phyloP scores from a whole-genome alignment of 2,329 filamentous ascomycete species.

The Fusarium torreyae region DNA sequence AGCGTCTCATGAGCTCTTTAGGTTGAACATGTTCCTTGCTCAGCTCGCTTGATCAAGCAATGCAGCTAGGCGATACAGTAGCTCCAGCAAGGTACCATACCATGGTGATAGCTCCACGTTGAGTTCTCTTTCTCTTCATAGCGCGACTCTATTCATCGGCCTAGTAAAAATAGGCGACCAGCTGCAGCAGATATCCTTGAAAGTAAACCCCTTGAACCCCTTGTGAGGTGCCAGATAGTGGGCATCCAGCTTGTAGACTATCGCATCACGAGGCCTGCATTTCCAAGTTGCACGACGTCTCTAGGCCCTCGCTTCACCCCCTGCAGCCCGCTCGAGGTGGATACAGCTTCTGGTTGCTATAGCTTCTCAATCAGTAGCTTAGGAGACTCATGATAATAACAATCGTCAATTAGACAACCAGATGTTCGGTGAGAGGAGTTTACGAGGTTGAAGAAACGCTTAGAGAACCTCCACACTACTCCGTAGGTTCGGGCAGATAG shows the following conservation, averaged over 20 bases:
- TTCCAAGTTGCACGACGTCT: constrained; percentile 41
- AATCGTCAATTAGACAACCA: constrained; percentile 8
- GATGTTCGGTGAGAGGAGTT: constrained; percentile 11
- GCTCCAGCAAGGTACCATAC: constrained; percentile 35
- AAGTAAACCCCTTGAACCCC: constrained; percentile 18
- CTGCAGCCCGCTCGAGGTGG: constrained; percentile 40
- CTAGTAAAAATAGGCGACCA: constrained; percentile 28
- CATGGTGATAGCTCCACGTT: constrained; percentile 32
- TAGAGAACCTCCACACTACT: constrained; percentile 3
- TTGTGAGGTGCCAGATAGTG: constrained; percentile 34
- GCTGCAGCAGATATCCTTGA: constrained; percentile 39
- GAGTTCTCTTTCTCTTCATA: constrained; percentile 16
- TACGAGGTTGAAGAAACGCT: constrained; percentile 1
- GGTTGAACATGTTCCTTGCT: constrained; percentile 29
- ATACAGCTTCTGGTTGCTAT: constrained; percentile 38
- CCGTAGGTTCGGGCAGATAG: constrained; percentile 12
- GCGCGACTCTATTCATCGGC: constrained; percentile 29
- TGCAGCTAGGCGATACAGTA: constrained; percentile 18
- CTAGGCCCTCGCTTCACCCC: constrained; percentile 41
- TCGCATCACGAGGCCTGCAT: constrained; percentile 45
- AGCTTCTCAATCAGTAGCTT: constrained; percentile 25
- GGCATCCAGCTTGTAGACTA: constrained; percentile 31
- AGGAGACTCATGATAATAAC: constrained; percentile 30
- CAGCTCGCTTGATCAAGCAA: constrained; percentile 41
- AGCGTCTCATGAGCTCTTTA: constrained; percentile 36